These are phyloP conservation scores for Sporothrix schenckii DNA, from an alignment of 2,329 filamentous ascomycete genomes.

Conservation along the genomic window DNA sequence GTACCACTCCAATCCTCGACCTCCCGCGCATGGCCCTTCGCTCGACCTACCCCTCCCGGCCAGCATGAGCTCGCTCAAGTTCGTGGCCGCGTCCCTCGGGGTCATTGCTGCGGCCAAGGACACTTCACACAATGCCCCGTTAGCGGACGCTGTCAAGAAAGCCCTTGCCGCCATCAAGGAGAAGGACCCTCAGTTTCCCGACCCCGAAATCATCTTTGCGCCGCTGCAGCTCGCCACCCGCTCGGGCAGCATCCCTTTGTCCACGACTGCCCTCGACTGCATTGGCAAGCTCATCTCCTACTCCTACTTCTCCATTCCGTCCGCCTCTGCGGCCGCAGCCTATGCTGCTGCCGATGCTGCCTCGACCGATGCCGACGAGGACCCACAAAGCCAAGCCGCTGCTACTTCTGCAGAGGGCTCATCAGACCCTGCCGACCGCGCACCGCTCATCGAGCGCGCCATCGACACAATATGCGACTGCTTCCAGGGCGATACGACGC, in stretches of 20 bases:
- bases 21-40: constrained; percentile 51
- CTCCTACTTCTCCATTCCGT: constrained; percentile 86
- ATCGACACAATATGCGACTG: constrained; percentile 99
- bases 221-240: constrained; percentile 89
- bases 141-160: constrained; percentile 78
- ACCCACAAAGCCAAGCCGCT: constrained; percentile 35
- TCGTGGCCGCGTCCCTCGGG: constrained; percentile 91
- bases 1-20: neutral
- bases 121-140: constrained; percentile 80
- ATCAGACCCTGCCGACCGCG: constrained; percentile 45
- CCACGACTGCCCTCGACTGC: constrained; percentile 90
- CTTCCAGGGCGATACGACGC: constrained; percentile 94
- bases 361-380: constrained; percentile 34
- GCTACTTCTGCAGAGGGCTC: constrained; percentile 21
- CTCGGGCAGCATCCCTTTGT: constrained; percentile 79
- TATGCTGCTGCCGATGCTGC: constrained; percentile 44
- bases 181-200: constrained; percentile 76
- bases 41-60: constrained; percentile 47
- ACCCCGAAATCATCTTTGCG: constrained; percentile 88
- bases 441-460: constrained; percentile 90
- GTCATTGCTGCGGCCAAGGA: constrained; percentile 90
- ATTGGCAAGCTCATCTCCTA: constrained; percentile 99
- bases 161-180: constrained; percentile 86
- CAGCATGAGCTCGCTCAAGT: constrained; percentile 90
- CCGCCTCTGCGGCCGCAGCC: constrained; percentile 48